Evolutionary conservation across 225 moss, liverwort and hornwort genomes (phyloP).

Genomic region (Antitrichia curtipendula): DNA sequence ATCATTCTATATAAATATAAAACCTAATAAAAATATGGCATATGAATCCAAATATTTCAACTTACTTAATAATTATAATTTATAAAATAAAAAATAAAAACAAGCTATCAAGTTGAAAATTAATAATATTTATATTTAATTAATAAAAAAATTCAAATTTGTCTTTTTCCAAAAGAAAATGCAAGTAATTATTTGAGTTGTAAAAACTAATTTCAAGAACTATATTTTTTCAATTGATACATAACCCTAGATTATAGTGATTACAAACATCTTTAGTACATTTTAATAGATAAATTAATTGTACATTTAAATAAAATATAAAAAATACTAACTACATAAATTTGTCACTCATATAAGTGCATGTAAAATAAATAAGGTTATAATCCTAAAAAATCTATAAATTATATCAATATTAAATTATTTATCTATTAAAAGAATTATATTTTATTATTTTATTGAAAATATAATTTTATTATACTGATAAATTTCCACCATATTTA

Average conservation of each 20-base stretch:
- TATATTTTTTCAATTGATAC: background rate
- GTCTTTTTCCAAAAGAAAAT: background rate
- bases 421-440: accelerated
- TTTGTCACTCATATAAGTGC: background rate
- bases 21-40: background rate
- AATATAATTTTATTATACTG: background rate
- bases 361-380: no score
- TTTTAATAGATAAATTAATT: no score
- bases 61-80: background rate
- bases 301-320: background rate
- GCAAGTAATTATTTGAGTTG: background rate
- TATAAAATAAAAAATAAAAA: background rate
- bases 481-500: background rate
- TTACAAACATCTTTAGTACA: no score
- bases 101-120: background rate
- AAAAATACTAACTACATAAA: background rate
- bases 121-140: background rate
- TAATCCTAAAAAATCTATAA: background rate
- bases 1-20: background rate
- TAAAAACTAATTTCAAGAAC: background rate
- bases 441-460: background rate
- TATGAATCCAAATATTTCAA: background rate
- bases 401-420: background rate
- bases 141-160: background rate
- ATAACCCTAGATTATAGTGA: background rate